These are phyloP conservation scores for Aspergillus versicolor DNA, from an alignment of 2,329 filamentous ascomycete species.

Conservation along the genomic window DNA sequence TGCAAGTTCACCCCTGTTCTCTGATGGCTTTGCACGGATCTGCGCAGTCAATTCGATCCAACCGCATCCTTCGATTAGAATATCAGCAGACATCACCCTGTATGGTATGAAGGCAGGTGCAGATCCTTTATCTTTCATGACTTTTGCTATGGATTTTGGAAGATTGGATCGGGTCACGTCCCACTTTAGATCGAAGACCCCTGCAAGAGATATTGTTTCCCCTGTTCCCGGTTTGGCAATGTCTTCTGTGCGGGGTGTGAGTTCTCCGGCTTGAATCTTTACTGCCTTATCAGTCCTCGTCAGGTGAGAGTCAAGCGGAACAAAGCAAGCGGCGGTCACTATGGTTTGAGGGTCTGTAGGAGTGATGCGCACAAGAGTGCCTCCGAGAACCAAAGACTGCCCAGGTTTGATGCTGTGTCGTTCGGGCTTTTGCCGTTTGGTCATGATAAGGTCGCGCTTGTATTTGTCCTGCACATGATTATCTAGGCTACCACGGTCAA, in stretches of 20 bases:
- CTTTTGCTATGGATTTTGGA: conserved; percentile 68
- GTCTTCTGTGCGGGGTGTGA: conserved; percentile 59
- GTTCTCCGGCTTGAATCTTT: conserved; percentile 65
- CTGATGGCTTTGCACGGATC: conserved; percentile 58
- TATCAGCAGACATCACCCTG: conserved; percentile 74
- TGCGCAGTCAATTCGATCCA: conserved; percentile 90
- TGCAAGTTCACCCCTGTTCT: conserved; percentile 32
- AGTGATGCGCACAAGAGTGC: conserved; percentile 84
- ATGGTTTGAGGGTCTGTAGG: conserved; percentile 64
- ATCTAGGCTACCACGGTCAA: conserved; percentile 72
- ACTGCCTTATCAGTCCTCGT: conserved; percentile 79
- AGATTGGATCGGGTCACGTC: conserved; percentile 81
- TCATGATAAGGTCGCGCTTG: conserved; percentile 73
- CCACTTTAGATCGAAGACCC: conserved; percentile 70
- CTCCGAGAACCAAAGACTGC: conserved; percentile 79
- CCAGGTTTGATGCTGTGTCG: conserved; percentile 71
- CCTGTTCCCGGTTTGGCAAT: conserved; percentile 62
- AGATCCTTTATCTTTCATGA: conserved; percentile 63
- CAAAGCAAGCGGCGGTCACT: conserved; percentile 83
- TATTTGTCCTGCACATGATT: conserved; percentile 67
- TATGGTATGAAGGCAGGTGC: conserved; percentile 62
- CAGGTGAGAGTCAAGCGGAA: conserved; percentile 72
- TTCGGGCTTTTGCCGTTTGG: conserved; percentile 68
- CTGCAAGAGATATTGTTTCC: conserved; percentile 65
- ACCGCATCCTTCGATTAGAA: conserved; percentile 87